phyloP scores from a whole-genome alignment of 176 grass and related monocot genomes.

The Triticum dicoccoides region DNA sequence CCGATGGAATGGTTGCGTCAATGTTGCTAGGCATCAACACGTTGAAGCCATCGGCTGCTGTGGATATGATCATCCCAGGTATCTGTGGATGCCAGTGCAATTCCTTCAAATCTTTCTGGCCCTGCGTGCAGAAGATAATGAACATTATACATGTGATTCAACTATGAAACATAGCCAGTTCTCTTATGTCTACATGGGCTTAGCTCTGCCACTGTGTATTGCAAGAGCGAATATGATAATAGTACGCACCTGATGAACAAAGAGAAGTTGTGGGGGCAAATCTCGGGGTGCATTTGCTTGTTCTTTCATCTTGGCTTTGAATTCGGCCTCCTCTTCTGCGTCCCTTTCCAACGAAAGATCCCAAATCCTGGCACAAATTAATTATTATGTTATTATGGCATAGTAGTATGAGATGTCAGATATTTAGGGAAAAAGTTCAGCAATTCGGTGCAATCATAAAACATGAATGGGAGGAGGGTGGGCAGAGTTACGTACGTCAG shows the following conservation, averaged over 20 bases:
- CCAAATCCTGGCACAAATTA: constrained; percentile 51
- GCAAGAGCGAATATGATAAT: too few species aligned
- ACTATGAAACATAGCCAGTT: too few species aligned
- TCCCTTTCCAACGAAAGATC: constrained; percentile 73
- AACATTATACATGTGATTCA: constrained; percentile 1
- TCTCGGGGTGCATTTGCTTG: constrained; percentile 60
- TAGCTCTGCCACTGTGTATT: too few species aligned
- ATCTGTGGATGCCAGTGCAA: constrained; percentile 80
- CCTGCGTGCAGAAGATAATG: constrained; percentile 33
- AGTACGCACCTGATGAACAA: constrained; percentile 69
- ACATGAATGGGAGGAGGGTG: not conserved
- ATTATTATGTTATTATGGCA: not conserved
- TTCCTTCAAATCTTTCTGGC: constrained; percentile 84
- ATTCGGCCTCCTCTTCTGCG: constrained; percentile 73
- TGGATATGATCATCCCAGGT: constrained; percentile 70
- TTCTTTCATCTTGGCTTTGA: constrained; percentile 60
- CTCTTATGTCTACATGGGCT: too few species aligned
- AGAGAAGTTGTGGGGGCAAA: constrained; percentile 40
- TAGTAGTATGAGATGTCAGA: not conserved
- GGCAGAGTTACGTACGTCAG: constrained; percentile 50
- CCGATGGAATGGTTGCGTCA: constrained; percentile 47
- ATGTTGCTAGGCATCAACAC: constrained; percentile 76
- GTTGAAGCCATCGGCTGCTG: constrained; percentile 63
- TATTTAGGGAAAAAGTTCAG: not conserved
- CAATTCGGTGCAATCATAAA: not conserved